Percentiles rank a stretch among this genome's conserved stretches.
Evolutionary conservation across 768 basidiomycete genomes (phyloP).

Genomic region (Candolleomyces aberdarensis): DNA sequence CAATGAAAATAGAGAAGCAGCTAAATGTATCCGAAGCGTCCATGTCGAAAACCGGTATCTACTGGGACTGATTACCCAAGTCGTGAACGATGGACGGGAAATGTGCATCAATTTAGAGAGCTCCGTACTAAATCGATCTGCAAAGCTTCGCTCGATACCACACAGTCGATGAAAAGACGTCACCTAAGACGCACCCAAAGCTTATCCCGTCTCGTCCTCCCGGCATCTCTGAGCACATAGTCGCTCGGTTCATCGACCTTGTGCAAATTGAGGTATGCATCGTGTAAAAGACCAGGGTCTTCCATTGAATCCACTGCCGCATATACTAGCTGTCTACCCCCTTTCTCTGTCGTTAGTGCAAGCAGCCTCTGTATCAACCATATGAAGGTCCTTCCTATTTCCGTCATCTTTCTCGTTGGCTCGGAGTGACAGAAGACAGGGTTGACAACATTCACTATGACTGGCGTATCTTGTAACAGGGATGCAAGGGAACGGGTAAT

Average conservation of each 20-base stretch:
- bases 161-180: background rate
- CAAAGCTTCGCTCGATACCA: background rate
- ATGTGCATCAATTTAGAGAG: background rate
- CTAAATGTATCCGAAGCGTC: too few species aligned
- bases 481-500: conserved; percentile 34
- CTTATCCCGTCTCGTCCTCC: conserved; percentile 20
- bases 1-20: too few species aligned
- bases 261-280: conserved; percentile 24
- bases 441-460: conserved; percentile 37
- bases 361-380: conserved; percentile 29
- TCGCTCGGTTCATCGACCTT: conserved; percentile 26
- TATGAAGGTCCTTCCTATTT: conserved; percentile 13
- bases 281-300: conserved; percentile 18
- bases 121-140: background rate
- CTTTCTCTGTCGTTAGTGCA: conserved; percentile 36
- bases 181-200: conserved; percentile 23
- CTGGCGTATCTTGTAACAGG: conserved; percentile 20
- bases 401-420: conserved; percentile 21
- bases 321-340: conserved; percentile 31
- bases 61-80: too few species aligned
- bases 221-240: conserved; percentile 24
- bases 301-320: conserved; percentile 24
- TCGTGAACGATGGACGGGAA: background rate
- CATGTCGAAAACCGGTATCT: too few species aligned
- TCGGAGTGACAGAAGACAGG: conserved; percentile 43